Base-by-base conservation (phyloP, 1,284 basidiomycete genomes). In the Moesziomyces parantarcticus region DNA sequence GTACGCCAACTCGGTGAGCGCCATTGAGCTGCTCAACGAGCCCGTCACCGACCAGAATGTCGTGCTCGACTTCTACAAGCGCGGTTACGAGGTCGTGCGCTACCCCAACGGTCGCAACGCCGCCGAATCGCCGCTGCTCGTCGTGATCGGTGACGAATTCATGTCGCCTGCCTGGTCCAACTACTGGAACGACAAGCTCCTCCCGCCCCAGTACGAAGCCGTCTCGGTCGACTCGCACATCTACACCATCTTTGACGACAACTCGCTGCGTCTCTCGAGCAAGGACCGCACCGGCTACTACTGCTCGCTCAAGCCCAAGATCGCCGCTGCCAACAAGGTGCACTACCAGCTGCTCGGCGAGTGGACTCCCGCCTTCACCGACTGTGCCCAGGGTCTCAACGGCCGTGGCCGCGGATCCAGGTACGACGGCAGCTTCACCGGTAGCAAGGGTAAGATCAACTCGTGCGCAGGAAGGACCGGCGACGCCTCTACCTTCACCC, bases 301-400 rank as follows among this genome's bases (percentile, higher is more conserved):
- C 58, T 84, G 81, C 63, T 57, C 50, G 7, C 59, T 77, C 23
- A 76, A 81, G 51, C 42, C 54, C 25, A 68, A 75, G 44, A 69
- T 78, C 48, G 67, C 57, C 6, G 62, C 54, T 1, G 70, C 78
- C 3, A 76, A 80, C 56, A 47, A 50, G 21, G 61, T 79, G 20
- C 75, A 80, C 16, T 80, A 70, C 50, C 70, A 76, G 40, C 32
- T 84, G 14, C 59, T 84, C 20, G 84, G 82, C 34, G 84, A 85
- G 58, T 85, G 83, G 84, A 56, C 79, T 76, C 34, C 77, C 10
- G 92, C 92, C 0, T 85, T 88, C 55, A 94, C 90, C 10, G 94
- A 97, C 83, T 97, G 94, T 78, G 92, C 94, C 16, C 89, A 86
- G 75, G 93, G 89, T 88, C 86, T 92, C 9, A 92, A 92, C 79